Percentiles rank a stretch among this genome's conserved stretches.
Conservation (phyloP, 176 grass and related monocot species). For the Guadua angustifolia region DNA sequence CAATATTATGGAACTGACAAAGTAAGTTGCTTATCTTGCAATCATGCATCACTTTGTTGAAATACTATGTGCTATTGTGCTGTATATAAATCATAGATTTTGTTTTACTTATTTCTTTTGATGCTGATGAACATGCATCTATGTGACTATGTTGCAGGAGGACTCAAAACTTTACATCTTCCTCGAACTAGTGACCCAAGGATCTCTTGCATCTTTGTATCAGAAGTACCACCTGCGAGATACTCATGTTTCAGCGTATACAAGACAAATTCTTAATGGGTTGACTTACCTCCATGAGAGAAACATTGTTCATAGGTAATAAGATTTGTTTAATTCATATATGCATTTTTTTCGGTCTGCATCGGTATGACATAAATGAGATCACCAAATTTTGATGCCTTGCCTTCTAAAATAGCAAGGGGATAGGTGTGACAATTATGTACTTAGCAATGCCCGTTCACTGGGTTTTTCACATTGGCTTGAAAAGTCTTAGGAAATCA, state of each 20-base stretch:
- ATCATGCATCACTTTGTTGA: constrained; percentile 5
- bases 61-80: background rate
- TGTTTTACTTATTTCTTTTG: background rate
- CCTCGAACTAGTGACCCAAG: constrained; percentile 95
- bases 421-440: background rate
- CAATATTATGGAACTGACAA: constrained; percentile 98
- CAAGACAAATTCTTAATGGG: constrained; percentile 87
- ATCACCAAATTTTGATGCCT: constrained; percentile 15
- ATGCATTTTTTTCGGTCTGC: background rate
- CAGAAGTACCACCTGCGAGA: constrained; percentile 72
- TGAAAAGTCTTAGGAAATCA: constrained; percentile 12
- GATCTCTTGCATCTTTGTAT: constrained; percentile 88
- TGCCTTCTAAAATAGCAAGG: constrained; percentile 8
- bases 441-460: background rate
- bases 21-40: constrained; percentile 58
- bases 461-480: constrained; percentile 10
- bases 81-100: constrained; percentile 13
- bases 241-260: constrained; percentile 90
- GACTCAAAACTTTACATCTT: constrained; percentile 91
- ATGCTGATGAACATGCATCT: constrained; percentile 25
- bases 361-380: background rate
- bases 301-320: constrained; percentile 92
- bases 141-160: constrained; percentile 63
- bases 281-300: constrained; percentile 89
- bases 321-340: constrained; percentile 26